Evolutionary conservation across 2,329 filamentous ascomycete genomes (phyloP), one percentile per base, ranked within the genome.

Genomic region (Pseudocercospora crystallina): DNA sequence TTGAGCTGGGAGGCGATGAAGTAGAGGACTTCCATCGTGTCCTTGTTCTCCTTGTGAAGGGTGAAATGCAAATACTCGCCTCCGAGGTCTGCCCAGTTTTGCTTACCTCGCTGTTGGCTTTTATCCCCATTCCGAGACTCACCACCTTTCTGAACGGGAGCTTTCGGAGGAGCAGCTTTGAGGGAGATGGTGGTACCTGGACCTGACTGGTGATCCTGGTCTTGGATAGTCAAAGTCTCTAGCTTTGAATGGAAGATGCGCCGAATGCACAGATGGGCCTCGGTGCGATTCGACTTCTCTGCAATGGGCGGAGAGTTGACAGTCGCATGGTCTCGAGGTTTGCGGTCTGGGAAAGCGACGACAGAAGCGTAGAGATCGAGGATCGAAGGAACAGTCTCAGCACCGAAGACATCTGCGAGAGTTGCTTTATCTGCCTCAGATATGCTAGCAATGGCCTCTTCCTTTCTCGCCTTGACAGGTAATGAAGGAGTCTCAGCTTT

Each of bases 1-100:
- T 86, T 87, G 56, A 95, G 73, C 57, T 86, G 80, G 37, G 86
- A 86, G 1, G 85, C 82, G 35, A 96, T 80, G 63, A 87, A 89
- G 46, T 83, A 85, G 46, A 95, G 78, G 0, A 89, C 86, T 62
- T 96, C 91, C 88, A 96, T 95, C 1, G 91, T 96, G 67, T 96
- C 91, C 66, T 92, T 91, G 73, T 96, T 96, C 73, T 96, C 91
- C 73, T 96, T 96, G 80, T 92, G 95, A 44, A 96, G 77, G 0
- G 89, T 92, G 69, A 96, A 95, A 69, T 96, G 90, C 11, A 96
- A 75, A 68, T 89, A 94, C 42, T 90, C 86, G 13, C 87, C 89
- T n/a, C 79, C 84, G 36, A 85, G 73, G 58, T 87, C 83, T 46
- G 82, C 74, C 84, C 84, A 87, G 45, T 74, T 76, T 32, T 80